Conservation (phyloP, 495 filamentous ascomycete species). For the Trichoderma asperelloides region DNA sequence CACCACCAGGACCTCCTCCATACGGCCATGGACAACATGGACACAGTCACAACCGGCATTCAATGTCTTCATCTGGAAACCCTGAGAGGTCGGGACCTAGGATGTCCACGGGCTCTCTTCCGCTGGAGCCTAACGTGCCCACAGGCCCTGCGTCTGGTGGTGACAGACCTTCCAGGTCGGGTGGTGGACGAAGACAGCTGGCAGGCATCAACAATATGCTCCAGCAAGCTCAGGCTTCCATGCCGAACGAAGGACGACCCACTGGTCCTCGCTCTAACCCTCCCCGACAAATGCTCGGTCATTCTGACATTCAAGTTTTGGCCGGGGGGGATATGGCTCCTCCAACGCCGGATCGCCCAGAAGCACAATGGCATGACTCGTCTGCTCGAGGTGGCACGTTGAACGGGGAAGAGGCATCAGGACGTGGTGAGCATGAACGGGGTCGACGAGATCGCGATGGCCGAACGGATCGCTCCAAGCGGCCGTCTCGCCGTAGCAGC, state of each 20-base stretch:
- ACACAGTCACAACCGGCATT: constrained; percentile 12
- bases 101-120: constrained; percentile 17
- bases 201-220: constrained; percentile 44
- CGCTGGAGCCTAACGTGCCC: constrained; percentile 30
- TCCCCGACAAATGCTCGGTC: constrained; percentile 31
- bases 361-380: constrained; percentile 23
- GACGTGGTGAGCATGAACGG: constrained; percentile 35
- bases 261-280: constrained; percentile 25
- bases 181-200: constrained; percentile 34
- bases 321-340: constrained; percentile 37
- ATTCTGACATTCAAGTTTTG: constrained; percentile 39
- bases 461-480: constrained; percentile 27
- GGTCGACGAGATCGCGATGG: constrained; percentile 36
- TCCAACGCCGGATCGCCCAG: constrained; percentile 35
- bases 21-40: constrained; percentile 13
- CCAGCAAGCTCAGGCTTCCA: constrained; percentile 29
- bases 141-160: constrained; percentile 37
- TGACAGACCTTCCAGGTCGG: constrained; percentile 33
- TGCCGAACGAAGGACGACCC: constrained; percentile 20
- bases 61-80: constrained; percentile 20
- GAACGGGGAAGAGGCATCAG: constrained; percentile 27
- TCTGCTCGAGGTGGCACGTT: constrained; percentile 14
- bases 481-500: constrained; percentile 34
- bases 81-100: constrained; percentile 13
- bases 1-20: constrained; percentile 7